Evolutionary conservation across 495 filamentous ascomycete species (phyloP).

Genomic region (Penicillium coprophilum): DNA sequence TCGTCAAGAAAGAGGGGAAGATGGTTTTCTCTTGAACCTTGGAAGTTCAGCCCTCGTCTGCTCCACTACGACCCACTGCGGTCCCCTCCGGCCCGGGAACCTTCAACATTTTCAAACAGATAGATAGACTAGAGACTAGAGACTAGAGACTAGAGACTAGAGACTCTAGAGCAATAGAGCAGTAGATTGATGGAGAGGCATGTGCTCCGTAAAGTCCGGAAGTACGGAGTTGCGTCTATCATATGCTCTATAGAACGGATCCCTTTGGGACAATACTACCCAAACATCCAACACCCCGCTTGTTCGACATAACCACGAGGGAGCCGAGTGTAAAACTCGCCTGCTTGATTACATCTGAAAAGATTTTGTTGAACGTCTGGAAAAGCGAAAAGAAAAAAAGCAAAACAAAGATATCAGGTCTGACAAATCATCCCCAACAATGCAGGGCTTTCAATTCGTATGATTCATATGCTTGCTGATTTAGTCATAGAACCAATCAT

Average conservation of each 20-base stretch:
- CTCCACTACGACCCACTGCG: slow-evolving; percentile 33
- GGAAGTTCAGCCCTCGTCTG: slow-evolving; percentile 21
- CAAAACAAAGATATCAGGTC: background rate
- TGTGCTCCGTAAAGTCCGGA: too few relatives aligned
- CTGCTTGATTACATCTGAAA: slow-evolving; percentile 3
- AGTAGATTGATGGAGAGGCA: too few relatives aligned
- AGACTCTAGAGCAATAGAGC: background rate
- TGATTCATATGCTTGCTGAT: slow-evolving; percentile 8
- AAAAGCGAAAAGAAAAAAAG: background rate
- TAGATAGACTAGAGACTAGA: too few relatives aligned
- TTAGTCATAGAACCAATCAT: slow-evolving; percentile 17
- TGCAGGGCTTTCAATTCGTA: background rate
- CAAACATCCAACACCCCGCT: slow-evolving; percentile 17
- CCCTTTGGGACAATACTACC: slow-evolving; percentile 16
- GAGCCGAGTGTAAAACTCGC: slow-evolving; percentile 20
- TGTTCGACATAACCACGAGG: slow-evolving; percentile 30
- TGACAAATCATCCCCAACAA: slow-evolving; percentile 19
- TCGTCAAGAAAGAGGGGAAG: slow-evolving; percentile 23
- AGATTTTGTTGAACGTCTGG: background rate
- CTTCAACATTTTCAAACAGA: slow-evolving; percentile 26
- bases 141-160: background rate
- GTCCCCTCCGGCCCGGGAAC: slow-evolving; percentile 34
- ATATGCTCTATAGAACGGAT: slow-evolving; percentile 11
- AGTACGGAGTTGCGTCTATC: too few relatives aligned
- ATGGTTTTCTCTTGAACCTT: slow-evolving; percentile 14